Percentiles rank a stretch among this genome's conserved stretches.
phyloP scores from a whole-genome alignment of 2,329 filamentous ascomycete species.

The Magnaporthales sp. region DNA sequence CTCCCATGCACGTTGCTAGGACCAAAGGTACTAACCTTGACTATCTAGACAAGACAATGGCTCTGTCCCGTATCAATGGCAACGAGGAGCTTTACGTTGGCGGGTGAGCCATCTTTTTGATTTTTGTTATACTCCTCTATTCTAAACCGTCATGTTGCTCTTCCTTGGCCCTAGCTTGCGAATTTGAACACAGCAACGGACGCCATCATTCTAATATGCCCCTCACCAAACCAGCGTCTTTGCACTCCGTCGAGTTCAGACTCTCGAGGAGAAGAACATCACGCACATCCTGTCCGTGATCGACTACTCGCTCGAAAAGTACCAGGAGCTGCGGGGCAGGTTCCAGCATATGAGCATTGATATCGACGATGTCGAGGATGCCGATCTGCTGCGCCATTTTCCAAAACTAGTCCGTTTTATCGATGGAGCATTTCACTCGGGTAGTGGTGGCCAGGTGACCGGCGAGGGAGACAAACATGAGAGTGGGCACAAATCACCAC shows the following conservation, averaged over 20 bases:
- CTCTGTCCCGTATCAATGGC: slow-evolving; percentile 59
- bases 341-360: slow-evolving; percentile 72
- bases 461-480: not conserved
- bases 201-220: not conserved
- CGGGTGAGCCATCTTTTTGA: slow-evolving; percentile 28
- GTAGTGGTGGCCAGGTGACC: not conserved
- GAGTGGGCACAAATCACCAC: not conserved
- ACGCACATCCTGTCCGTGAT: slow-evolving; percentile 85
- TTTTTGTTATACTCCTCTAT: not conserved
- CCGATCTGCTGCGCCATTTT: slow-evolving; percentile 77
- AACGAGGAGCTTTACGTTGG: slow-evolving; percentile 68
- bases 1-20: too few relatives aligned
- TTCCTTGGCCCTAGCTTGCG: not conserved
- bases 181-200: slow-evolving; percentile 8
- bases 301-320: slow-evolving; percentile 33
- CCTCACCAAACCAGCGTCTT: slow-evolving; percentile 54
- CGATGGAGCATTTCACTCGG: slow-evolving; percentile 52
- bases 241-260: slow-evolving; percentile 62
- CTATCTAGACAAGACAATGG: slow-evolving; percentile 31
- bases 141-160: not conserved
- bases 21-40: too few relatives aligned
- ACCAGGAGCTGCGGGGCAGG: slow-evolving; percentile 28
- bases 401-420: slow-evolving; percentile 76
- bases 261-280: slow-evolving; percentile 64
- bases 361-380: slow-evolving; percentile 84